phyloP scores from a whole-genome alignment of 2,329 filamentous ascomycete genomes.

The Pyrenochaeta sp. region DNA sequence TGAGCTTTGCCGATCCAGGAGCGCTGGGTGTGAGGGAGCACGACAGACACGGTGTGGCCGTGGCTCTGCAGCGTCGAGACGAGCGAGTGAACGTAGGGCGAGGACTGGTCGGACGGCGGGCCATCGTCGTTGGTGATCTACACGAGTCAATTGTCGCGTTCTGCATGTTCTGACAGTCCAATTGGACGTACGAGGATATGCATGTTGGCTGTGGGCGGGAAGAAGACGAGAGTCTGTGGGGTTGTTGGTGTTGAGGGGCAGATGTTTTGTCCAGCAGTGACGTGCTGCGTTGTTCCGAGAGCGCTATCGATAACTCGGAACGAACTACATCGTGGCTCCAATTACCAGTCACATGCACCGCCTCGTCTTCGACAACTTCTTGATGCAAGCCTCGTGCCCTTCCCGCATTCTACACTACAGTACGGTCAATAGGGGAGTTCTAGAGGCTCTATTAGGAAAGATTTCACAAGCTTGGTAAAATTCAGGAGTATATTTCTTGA shows the following conservation, averaged over 20 bases:
- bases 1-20: constrained; percentile 99
- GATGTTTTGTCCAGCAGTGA: constrained; percentile 15
- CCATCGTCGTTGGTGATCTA: constrained; percentile 62
- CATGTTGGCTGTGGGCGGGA: constrained; percentile 29
- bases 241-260: constrained; percentile 22
- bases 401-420: no score
- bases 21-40: constrained; percentile 87
- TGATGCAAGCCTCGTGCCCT: no score
- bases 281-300: constrained; percentile 29
- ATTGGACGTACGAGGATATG: constrained; percentile 46
- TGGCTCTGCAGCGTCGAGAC: constrained; percentile 61
- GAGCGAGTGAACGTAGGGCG: constrained; percentile 57
- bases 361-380: constrained; percentile 2
- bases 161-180: constrained; percentile 6
- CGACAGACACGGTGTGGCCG: constrained; percentile 88
- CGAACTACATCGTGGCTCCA: constrained; percentile 21
- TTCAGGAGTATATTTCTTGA: no score
- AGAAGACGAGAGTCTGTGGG: constrained; percentile 4
- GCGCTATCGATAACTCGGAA: constrained; percentile 32
- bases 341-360: constrained; percentile 18
- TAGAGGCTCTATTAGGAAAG: no score
- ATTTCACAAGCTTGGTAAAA: no score
- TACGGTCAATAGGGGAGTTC: no score
- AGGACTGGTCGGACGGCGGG: constrained; percentile 58
- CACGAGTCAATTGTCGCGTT: no score